Evolutionary conservation across 2,329 filamentous ascomycete genomes (phyloP).

Genomic region (Xylariaceae sp.): DNA sequence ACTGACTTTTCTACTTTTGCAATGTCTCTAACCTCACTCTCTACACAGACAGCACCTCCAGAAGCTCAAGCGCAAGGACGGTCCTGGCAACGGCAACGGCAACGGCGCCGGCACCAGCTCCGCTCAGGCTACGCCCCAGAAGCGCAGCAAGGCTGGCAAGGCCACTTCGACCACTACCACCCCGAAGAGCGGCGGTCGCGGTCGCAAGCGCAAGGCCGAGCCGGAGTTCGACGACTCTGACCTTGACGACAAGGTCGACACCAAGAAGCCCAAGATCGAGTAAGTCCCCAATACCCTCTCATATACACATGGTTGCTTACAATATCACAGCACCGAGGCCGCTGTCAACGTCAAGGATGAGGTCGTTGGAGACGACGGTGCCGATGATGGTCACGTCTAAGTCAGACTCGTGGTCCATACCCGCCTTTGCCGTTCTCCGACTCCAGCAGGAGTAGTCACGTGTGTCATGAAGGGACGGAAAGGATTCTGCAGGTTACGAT

Average conservation of each 20-base stretch:
- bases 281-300: slow-evolving; percentile 1
- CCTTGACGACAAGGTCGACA: not conserved
- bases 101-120: slow-evolving; percentile 33
- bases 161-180: not conserved
- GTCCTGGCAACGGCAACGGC: slow-evolving; percentile 5
- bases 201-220: not conserved
- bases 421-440: too few relatives aligned
- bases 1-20: not conserved
- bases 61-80: slow-evolving; percentile 38
- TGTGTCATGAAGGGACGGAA: too few relatives aligned
- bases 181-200: not conserved
- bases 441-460: too few relatives aligned
- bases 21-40: slow-evolving; percentile 11
- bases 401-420: too few relatives aligned
- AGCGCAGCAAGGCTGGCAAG: not conserved
- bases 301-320: too few relatives aligned
- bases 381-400: too few relatives aligned
- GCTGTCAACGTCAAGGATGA: too few relatives aligned
- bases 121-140: slow-evolving; percentile 2
- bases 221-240: slow-evolving; percentile 4
- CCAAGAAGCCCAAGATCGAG: slow-evolving; percentile 14
- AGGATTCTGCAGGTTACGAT: too few relatives aligned
- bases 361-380: too few relatives aligned
- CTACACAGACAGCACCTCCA: slow-evolving; percentile 42
- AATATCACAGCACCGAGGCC: too few relatives aligned